phyloP scores from a whole-genome alignment of 768 basidiomycete species.

The Boletus tomentosulus region DNA sequence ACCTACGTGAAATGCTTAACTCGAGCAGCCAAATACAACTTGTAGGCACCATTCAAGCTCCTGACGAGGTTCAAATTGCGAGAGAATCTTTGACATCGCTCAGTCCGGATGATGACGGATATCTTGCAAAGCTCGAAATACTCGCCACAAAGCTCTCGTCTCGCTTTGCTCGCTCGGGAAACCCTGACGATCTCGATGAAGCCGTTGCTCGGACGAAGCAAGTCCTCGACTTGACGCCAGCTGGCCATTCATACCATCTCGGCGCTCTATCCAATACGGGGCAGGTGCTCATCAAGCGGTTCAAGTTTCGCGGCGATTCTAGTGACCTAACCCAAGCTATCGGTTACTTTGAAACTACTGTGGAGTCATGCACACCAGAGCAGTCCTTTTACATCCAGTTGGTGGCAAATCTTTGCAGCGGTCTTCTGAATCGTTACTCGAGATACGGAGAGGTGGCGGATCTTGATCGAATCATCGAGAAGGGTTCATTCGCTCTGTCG shows the following conservation, averaged over 20 bases:
- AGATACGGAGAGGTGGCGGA: slow-evolving; percentile 17
- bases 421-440: slow-evolving; percentile 19
- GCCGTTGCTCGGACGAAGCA: slow-evolving; percentile 15
- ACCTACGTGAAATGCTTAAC: not conserved
- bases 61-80: slow-evolving; percentile 9
- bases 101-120: slow-evolving; percentile 2
- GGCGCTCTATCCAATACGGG: slow-evolving; percentile 16
- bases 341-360: slow-evolving; percentile 6
- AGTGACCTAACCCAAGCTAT: slow-evolving; percentile 23
- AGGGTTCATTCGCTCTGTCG: slow-evolving; percentile 5
- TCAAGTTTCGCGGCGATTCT: slow-evolving; percentile 15
- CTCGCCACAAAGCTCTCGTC: slow-evolving; percentile 12
- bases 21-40: not conserved
- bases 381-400: slow-evolving; percentile 13
- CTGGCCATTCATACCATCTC: slow-evolving; percentile 13
- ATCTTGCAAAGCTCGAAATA: slow-evolving; percentile 7
- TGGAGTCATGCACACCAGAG: slow-evolving; percentile 10
- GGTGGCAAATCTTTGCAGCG: slow-evolving; percentile 13
- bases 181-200: slow-evolving; percentile 24
- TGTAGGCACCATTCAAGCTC: not conserved
- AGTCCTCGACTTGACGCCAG: slow-evolving; percentile 19
- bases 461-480: slow-evolving; percentile 17
- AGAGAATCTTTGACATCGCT: slow-evolving; percentile 9
- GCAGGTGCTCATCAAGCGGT: slow-evolving; percentile 16
- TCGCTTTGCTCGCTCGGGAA: slow-evolving; percentile 21